Evolutionary conservation across 805 yeast genomes (phyloP), one percentile per base, ranked within the genome.

Genomic region (Saccharomycopsis fibuligera): DNA sequence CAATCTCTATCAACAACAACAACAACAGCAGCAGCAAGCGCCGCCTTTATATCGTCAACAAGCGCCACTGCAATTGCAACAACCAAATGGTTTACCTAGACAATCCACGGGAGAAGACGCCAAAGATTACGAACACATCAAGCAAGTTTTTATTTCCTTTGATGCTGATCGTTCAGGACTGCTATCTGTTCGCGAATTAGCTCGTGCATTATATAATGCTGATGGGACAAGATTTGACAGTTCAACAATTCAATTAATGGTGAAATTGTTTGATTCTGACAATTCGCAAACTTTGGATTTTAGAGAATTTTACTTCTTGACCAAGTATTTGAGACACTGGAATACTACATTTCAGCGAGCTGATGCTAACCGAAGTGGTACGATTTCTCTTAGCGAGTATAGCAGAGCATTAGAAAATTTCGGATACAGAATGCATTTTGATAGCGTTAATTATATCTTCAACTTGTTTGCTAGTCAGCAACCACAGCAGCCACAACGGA

Each of bases 291-390:
- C 72, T 2, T 65, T 74, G 14, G 69, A 73, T 42, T 81, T 78
- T 55, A 78, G 73, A 45, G 88, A 83, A 62, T 82, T 82, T 57
- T 76, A 74, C 45, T 78, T 80, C 52, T 65, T 82, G 45, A 81
- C 86, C 86, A 76, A 79, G 57, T 81, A 82, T 57, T 65, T 82
- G 38, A 68, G 77, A 16, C 82, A 83, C 45, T 82, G 86, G 78
- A 74, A 80, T 49, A 78, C 75, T 60, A 67, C 80, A 5, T 82
- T 83, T 56, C 72, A 77, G 44, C 74, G 74, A 56, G 82, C 79
- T 41, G 89, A 83, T 56, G 57, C 68, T 19, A 75, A 79, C 60
- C 67, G 68, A 51, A 74, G 76, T 39, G 79, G 81, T 1, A 75
- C 73, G 55, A 78, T 82, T 39, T 73, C 81, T n/a, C 73, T 76